phyloP scores from a whole-genome alignment of 495 filamentous ascomycete species.

The Podospora tetraspora region DNA sequence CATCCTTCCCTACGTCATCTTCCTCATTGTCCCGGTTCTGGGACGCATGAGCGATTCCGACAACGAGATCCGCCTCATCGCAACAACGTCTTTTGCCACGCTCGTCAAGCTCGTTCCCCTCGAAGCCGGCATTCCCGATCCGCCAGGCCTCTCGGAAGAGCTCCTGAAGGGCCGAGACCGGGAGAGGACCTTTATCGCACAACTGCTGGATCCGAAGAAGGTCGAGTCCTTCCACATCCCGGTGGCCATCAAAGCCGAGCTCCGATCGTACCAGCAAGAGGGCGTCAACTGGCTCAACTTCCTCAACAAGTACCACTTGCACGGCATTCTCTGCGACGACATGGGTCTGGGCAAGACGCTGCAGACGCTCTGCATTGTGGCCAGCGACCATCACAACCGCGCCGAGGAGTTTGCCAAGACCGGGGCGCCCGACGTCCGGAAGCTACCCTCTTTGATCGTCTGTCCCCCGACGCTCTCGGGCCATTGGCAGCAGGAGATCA shows the following conservation, averaged over 20 bases:
- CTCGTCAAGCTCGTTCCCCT: slow-evolving; percentile 98
- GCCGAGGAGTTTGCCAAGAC: slow-evolving; percentile 84
- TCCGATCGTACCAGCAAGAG: slow-evolving; percentile 95
- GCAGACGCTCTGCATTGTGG: slow-evolving; percentile 95
- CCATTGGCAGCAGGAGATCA: slow-evolving; percentile 97
- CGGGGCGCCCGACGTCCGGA: slow-evolving; percentile 64
- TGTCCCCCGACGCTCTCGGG: slow-evolving; percentile 97
- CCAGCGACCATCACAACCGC: slow-evolving; percentile 90
- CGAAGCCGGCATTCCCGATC: slow-evolving; percentile 95
- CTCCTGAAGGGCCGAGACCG: slow-evolving; percentile 83
- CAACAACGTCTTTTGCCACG: slow-evolving; percentile 94
- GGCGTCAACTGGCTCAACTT: slow-evolving; percentile 99
- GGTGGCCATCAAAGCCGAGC: slow-evolving; percentile 91
- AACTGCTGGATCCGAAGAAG: slow-evolving; percentile 93
- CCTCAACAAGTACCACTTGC: slow-evolving; percentile 94
- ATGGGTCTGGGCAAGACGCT: slow-evolving; percentile 98
- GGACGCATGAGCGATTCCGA: slow-evolving; percentile 99
- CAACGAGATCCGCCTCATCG: slow-evolving; percentile 87
- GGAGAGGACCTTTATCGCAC: slow-evolving; percentile 91
- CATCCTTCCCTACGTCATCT: slow-evolving; percentile 96
- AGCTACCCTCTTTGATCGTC: slow-evolving; percentile 85
- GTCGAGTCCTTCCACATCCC: slow-evolving; percentile 91
- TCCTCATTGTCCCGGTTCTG: slow-evolving; percentile 95
- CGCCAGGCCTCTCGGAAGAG: slow-evolving; percentile 83
- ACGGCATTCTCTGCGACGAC: slow-evolving; percentile 97